Evolutionary conservation across 2,329 filamentous ascomycete genomes (phyloP), one percentile per base, ranked within the genome.

Genomic region (Colletotrichum sp.): DNA sequence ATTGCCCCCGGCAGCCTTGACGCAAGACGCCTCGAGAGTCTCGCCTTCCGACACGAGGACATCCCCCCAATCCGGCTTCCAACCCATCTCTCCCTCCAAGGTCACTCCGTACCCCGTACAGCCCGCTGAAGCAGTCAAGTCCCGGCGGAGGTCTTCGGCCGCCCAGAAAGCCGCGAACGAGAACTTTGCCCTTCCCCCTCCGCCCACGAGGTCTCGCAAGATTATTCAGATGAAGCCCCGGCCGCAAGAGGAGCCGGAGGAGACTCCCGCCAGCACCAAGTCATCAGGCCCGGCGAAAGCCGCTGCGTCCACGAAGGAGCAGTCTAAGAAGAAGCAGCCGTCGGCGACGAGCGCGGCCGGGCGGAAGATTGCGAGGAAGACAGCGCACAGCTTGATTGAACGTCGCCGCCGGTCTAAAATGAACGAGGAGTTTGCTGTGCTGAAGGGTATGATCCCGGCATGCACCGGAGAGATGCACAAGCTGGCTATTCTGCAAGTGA

Each of bases 381-480:
- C 96, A 3, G 97, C 97, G 13, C 97, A 99, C 82, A 98, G 96
- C 81, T 86, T 99, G 79, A 99, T 99, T 80, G 97, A 99, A 87
- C 90, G 97, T 62, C 89, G 96, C 74, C 89, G 97, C 80, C 90
- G 97, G 77, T 98, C 95, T 15, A 99, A 99, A 88, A 99, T 99
- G 96, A 99, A 99, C 80, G 96, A 99, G 84, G 97, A 99, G 86
- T 99, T 99, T 86, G 94, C 93, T 3, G 94, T 98, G 18, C 87
- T 99, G 79, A 99, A 99, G 86, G 92, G 94, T 80, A 96, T 99
- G 95, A 98, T 99, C 73, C 97, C 97, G 1, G 96, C 97, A 3
- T 99, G 97, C 84, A 92, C 91, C n/a, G 96, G 96, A 8, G 96
- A 99, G 82, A 99, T 99, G 97, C 97, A 99, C 85, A 99, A 99